Evolutionary conservation across 306 rosid genomes (phyloP).

Genomic region (Fragaria nilgerrensis): DNA sequence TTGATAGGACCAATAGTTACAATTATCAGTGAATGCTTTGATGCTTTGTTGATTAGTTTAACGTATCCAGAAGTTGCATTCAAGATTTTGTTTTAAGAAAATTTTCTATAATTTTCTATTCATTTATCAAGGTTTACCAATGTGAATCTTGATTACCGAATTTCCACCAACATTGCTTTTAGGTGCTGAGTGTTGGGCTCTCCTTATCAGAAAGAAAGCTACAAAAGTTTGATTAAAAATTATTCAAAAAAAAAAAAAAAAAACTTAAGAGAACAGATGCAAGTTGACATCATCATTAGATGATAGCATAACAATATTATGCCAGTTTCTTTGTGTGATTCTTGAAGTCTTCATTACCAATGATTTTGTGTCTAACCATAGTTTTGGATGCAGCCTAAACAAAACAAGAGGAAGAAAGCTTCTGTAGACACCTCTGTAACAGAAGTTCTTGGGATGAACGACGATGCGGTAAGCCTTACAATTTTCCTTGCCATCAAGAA

Average conservation of each 20-base stretch:
- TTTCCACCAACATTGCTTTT: not conserved
- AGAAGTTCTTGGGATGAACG: conserved; percentile 38
- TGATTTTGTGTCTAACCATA: not conserved
- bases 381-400: conserved; percentile 35
- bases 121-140: not conserved
- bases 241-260: not conserved
- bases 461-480: conserved; percentile 31
- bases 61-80: not conserved
- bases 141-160: not conserved
- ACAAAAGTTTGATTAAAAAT: not conserved
- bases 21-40: not conserved
- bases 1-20: not conserved
- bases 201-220: not conserved
- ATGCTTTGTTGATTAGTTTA: not conserved
- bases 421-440: conserved; percentile 37
- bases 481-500: not conserved
- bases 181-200: not conserved
- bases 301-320: not conserved
- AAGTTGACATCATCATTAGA: not conserved
- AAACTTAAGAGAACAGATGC: not conserved
- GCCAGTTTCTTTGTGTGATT: not conserved
- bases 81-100: not conserved
- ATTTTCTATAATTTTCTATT: not conserved
- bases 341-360: conserved; percentile 8
- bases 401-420: conserved; percentile 31